Base-by-base conservation (phyloP, 257 asterid species). In the Voacanga thouarsii region DNA sequence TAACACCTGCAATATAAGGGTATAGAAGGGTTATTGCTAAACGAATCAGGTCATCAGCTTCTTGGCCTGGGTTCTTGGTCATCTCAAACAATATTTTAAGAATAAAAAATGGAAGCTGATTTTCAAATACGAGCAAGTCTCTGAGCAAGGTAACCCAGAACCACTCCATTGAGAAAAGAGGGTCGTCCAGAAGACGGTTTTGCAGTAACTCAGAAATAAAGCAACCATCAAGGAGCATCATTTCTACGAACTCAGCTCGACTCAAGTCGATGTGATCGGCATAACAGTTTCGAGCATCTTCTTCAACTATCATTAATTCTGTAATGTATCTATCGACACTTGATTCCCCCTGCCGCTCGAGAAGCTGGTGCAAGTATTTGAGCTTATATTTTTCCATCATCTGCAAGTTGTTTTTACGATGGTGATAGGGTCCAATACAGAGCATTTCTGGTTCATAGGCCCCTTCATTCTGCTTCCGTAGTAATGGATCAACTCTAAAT, bases 231-330 rank as follows among this genome's bases (percentile, higher is more conserved):
- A 72, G 49, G 30, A 53, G 41, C 49, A 72, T 12, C 59, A 72
- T 72, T 18, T 51, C 76, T 3, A 72, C 44, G 30, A 72, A 51
- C 1, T 72, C 45, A 12, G 30, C 65, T 1, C 5, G 24, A 30
- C 44, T 53, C 7, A 72, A 56, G 60, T 15, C 5, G 63, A 72
- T 50, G 2, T 26, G 8, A 30, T 72, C 76, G n/a, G 76, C 45
- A 19, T 51, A 72, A 51, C 24, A 51, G 19, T 6, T 53, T 51
- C 33, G 14, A 18, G 76, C 65, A 28, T 28, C 18, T 15, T 30
- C 18, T 72, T 72, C 97, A 7, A 92, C 59, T 53, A 15, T n/a
- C 59, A 53, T 18, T 23, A 53, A 6, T n/a, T n/a, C 59, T 2
- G 23, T 3, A 15, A 53, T 18, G 59, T 53, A 53, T 53, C 4